These are phyloP conservation scores for Botrytis hyacinthi DNA, from an alignment of 2,329 filamentous ascomycete genomes.

Conservation along the genomic window DNA sequence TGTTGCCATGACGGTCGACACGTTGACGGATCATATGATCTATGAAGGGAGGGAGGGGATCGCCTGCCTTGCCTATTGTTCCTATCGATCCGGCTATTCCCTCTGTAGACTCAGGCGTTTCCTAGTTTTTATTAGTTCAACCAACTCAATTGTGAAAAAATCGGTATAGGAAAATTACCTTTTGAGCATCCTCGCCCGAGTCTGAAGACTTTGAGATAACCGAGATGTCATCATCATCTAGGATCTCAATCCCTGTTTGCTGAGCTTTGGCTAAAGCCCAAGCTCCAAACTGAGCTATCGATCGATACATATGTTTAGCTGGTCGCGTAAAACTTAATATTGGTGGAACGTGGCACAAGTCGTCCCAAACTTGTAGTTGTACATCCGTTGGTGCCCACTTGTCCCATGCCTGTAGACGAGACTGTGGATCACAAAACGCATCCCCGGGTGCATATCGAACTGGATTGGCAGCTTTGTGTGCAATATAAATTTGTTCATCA, in stretches of 20 bases:
- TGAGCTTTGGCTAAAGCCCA: slow-evolving; percentile 87
- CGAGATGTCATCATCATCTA: slow-evolving; percentile 75
- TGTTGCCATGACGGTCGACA: slow-evolving; percentile 73
- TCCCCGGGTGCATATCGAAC: slow-evolving; percentile 69
- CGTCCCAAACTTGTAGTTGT: slow-evolving; percentile 93
- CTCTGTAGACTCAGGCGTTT: not conserved
- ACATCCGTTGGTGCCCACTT: slow-evolving; percentile 70
- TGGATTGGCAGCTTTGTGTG: slow-evolving; percentile 90
- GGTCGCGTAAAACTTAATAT: slow-evolving; percentile 96
- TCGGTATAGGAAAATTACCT: slow-evolving; percentile 20
- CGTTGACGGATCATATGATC: slow-evolving; percentile 90
- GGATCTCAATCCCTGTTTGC: slow-evolving; percentile 73
- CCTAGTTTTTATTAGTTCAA: slow-evolving; percentile 22
- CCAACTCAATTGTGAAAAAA: not conserved
- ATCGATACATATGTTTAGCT: slow-evolving; percentile 93
- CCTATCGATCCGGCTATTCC: not conserved
- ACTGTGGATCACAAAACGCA: slow-evolving; percentile 60
- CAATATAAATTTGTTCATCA: slow-evolving; percentile 93
- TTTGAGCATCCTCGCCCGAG: slow-evolving; percentile 38
- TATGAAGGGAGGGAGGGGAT: slow-evolving; percentile 75
- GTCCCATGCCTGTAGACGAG: slow-evolving; percentile 55
- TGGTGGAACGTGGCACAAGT: slow-evolving; percentile 87
- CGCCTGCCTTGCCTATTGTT: slow-evolving; percentile 78
- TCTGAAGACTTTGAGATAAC: slow-evolving; percentile 63
- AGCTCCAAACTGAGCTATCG: slow-evolving; percentile 87